Evolutionary conservation across 202 grass and related monocot species (phyloP).

Genomic region (Setaria italica): DNA sequence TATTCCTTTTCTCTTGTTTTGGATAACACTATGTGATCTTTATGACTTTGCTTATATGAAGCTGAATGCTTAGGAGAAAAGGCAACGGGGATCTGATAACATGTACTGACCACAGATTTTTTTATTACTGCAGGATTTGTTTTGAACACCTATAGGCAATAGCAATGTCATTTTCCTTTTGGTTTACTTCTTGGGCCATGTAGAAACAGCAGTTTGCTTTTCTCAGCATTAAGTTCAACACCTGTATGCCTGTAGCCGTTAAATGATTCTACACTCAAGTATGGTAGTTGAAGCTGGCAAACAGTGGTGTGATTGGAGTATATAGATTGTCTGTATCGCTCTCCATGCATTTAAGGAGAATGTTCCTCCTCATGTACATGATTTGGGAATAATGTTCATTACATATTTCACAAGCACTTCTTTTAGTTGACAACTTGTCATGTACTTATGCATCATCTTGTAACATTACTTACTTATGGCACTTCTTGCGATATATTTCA

Average conservation of each 20-base stretch:
- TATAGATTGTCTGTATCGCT: background rate
- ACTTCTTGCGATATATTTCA: conserved; percentile 24
- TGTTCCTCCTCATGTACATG: background rate
- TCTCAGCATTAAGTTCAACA: conserved; percentile 12
- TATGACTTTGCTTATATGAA: conserved; percentile 13
- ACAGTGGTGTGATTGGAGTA: conserved; percentile 6
- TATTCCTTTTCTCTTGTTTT: background rate
- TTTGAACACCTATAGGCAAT: background rate
- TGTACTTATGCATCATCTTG: conserved; percentile 16
- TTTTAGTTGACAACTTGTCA: conserved; percentile 23
- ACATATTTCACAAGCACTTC: conserved; percentile 11
- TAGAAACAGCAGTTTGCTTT: conserved; percentile 12
- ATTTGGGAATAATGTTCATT: conserved; percentile 40
- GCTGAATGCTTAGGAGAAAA: background rate
- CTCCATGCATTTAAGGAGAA: conserved; percentile 12
- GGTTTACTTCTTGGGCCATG: background rate
- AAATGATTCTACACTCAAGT: conserved; percentile 19
- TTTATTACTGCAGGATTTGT: conserved; percentile 16
- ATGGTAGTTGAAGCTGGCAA: conserved; percentile 8
- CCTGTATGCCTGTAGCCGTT: background rate
- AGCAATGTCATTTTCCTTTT: background rate
- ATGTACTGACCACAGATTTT: conserved; percentile 16
- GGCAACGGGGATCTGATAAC: conserved; percentile 1
- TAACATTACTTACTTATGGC: conserved; percentile 34
- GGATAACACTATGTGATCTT: conserved; percentile 6